Evolutionary conservation across 1,139 yeast genomes (phyloP), one percentile per base, ranked within the genome.

Genomic region (Insectozyma bohioensis): DNA sequence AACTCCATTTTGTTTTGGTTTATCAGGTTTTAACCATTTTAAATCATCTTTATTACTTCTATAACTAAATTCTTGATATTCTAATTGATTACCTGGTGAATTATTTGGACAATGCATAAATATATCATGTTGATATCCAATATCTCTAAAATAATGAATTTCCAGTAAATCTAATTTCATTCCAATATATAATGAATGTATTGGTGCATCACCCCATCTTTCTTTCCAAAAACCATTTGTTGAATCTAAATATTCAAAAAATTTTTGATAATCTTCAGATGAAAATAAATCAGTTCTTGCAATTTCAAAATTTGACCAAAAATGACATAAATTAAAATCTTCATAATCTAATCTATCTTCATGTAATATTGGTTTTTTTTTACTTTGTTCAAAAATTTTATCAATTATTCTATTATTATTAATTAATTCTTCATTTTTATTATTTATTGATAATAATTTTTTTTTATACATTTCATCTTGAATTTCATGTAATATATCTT

Each of bases 141-240:
- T 82, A 51, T 88, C 97, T 44, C 96, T 63, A 61, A 88, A 88
- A 56, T 88, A 88, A 58, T 88, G 97, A 9, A 88, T 65, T 37
- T 87, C 86, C 4, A 75, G 63, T 2, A 80, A 54, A 35, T 81
- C 71, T 28, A 87, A 61, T 49, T 83, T 66, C 72, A 88, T 68
- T 0, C 87, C 94, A 5, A 84, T 73, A 0, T 92, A 97, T 14
- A 88, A 61, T 2, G 95, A 82, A 55, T 87, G 97, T 2, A 88
- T 78, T 0, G 96, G 95, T 0, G 96, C 96, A 65, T 88, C 97
- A 1, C 97, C 97, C 96, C 96, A 88, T 50, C 96, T 63, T 54
- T 88, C 96, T 34, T 72, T 72, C 69, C 79, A 86, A 51, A 88
- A 88, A 0, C 97, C 97, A 7, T 90, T 87, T 9, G 80, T 67